These are phyloP conservation scores for Arctostaphylos glauca DNA, from an alignment of 148 eudicot species.

Conservation along the genomic window DNA sequence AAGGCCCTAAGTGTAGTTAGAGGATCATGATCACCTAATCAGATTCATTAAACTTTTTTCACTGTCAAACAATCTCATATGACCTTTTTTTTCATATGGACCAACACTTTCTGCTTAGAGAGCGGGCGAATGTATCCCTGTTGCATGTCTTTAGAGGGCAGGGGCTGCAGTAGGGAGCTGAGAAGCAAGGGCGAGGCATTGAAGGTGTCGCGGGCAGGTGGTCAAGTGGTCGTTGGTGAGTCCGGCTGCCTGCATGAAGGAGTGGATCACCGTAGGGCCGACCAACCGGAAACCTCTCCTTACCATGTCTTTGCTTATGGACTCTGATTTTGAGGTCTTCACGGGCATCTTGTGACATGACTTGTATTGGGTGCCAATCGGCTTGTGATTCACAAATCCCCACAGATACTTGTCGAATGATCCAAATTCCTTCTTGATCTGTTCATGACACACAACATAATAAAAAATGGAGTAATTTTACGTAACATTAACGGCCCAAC, in stretches of 20 bases:
- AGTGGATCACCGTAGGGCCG: conserved; percentile 82
- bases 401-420: conserved; percentile 84
- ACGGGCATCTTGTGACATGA: conserved; percentile 70
- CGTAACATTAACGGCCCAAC: too few species aligned
- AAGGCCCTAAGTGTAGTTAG: conserved; percentile 21
- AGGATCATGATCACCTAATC: conserved; percentile 3
- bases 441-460: neutral
- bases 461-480: too few species aligned
- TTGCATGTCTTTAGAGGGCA: neutral
- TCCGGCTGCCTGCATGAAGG: conserved; percentile 93
- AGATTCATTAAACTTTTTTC: neutral
- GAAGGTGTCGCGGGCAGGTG: conserved; percentile 63
- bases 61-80: neutral
- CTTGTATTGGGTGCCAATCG: conserved; percentile 59
- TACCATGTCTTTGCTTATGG: conserved; percentile 87
- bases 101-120: neutral
- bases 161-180: neutral
- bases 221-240: conserved; percentile 80
- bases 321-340: conserved; percentile 83
- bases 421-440: conserved; percentile 53
- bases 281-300: conserved; percentile 77
- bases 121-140: neutral
- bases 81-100: neutral
- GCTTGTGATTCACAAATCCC: conserved; percentile 77
- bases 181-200: conserved; percentile 22